A percentile compares a stretch with the other conserved stretches of the same genome.
Conservation (phyloP, 1,284 basidiomycete species). For the Ceratobasidium sp. region DNA sequence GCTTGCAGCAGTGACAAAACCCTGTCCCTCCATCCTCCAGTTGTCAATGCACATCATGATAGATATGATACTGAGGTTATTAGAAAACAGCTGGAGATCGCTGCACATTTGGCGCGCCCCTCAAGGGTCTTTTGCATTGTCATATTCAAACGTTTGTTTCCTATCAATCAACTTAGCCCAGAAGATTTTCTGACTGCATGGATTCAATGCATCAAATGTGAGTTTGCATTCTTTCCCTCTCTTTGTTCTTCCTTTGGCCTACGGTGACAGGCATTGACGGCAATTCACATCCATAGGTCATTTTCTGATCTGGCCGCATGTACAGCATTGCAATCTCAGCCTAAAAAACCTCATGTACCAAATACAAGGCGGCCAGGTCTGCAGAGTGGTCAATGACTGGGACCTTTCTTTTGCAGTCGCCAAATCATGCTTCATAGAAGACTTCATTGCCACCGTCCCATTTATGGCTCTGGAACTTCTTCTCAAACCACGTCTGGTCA, state of each 20-base stretch:
- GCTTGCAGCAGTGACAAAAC: neutral
- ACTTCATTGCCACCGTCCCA: neutral
- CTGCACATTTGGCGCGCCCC: no score
- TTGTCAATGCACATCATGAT: neutral
- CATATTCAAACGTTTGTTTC: neutral
- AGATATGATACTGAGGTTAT: neutral
- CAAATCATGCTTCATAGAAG: neutral
- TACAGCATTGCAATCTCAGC: conserved; percentile 1
- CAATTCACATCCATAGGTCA: neutral
- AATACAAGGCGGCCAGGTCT: neutral
- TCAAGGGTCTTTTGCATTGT: no score
- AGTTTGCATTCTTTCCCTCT: neutral
- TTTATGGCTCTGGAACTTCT: neutral
- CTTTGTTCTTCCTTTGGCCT: no score
- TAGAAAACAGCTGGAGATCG: no score
- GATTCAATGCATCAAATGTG: conserved; percentile 8
- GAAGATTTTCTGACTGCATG: neutral
- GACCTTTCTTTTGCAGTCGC: neutral
- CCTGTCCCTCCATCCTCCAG: neutral
- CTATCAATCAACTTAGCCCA: neutral
- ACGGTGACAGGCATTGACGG: no score
- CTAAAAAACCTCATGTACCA: neutral
- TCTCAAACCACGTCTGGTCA: neutral
- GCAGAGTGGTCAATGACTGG: conserved; percentile 7
- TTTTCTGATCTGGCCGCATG: neutral